Evolutionary conservation across 768 basidiomycete species (phyloP).

Genomic region (Lactifluus rugatus): DNA sequence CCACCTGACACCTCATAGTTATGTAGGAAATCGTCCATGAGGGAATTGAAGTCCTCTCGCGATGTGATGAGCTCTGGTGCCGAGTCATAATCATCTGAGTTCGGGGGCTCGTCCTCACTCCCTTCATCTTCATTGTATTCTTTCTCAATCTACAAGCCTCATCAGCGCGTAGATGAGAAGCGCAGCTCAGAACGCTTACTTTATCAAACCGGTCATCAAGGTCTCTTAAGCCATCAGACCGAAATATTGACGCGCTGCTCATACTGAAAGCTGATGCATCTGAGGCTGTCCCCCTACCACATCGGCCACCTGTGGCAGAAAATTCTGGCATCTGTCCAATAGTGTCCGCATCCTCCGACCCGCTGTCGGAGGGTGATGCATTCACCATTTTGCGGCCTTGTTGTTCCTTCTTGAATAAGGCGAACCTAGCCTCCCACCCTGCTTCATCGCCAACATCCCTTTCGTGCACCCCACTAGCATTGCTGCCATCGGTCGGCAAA

Average conservation of each 20-base stretch:
- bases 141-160: slow-evolving; percentile 57
- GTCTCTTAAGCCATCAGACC: slow-evolving; percentile 79
- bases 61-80: slow-evolving; percentile 70
- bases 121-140: slow-evolving; percentile 62
- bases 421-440: slow-evolving; percentile 74
- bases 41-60: slow-evolving; percentile 79
- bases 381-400: slow-evolving; percentile 19
- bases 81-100: slow-evolving; percentile 42
- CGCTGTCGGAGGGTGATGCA: slow-evolving; percentile 35
- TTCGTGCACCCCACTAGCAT: slow-evolving; percentile 23
- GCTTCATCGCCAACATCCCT: slow-evolving; percentile 29
- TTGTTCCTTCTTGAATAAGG: slow-evolving; percentile 56
- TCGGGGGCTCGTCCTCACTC: slow-evolving; percentile 32
- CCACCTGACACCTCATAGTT: slow-evolving; percentile 88
- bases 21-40: slow-evolving; percentile 90
- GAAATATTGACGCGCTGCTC: slow-evolving; percentile 93
- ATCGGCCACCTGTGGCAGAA: slow-evolving; percentile 71
- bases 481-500: slow-evolving; percentile 26
- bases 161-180: neutral
- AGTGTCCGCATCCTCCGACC: slow-evolving; percentile 72
- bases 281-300: slow-evolving; percentile 62
- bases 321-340: slow-evolving; percentile 64
- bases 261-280: slow-evolving; percentile 94
- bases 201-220: slow-evolving; percentile 93
- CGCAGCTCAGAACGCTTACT: slow-evolving; percentile 35